Conservation (phyloP, 441 rosid genomes). For the Mallotus japonicus region DNA sequence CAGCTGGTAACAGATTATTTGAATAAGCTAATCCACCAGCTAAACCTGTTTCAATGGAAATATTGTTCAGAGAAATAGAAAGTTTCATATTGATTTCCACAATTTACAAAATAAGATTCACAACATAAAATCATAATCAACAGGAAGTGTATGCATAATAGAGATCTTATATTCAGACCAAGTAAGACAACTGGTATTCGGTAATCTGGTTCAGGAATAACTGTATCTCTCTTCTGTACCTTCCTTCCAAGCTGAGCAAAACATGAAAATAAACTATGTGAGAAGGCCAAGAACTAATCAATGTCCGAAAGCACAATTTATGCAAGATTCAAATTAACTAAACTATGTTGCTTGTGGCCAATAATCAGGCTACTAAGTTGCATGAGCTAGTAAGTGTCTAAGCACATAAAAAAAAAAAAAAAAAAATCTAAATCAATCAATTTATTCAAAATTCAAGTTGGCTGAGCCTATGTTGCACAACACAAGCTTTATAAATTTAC, state of each 20-base stretch:
- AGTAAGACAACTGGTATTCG: slow-evolving; percentile 57
- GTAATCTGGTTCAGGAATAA: slow-evolving; percentile 70
- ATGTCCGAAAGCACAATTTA: background rate
- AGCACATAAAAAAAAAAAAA: background rate
- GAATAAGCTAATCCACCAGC: slow-evolving; percentile 65
- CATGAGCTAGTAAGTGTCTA: no score
- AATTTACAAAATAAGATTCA: background rate
- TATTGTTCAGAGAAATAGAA: background rate
- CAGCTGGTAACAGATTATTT: slow-evolving; percentile 63
- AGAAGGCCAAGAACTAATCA: slow-evolving; percentile 11
- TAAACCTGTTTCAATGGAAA: slow-evolving; percentile 43
- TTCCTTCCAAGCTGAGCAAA: slow-evolving; percentile 58
- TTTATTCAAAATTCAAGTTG: background rate
- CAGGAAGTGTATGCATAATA: background rate
- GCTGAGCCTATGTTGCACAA: no score
- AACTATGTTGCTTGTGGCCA: no score
- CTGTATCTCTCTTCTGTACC: slow-evolving; percentile 50
- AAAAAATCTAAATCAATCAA: background rate
- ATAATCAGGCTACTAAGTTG: no score
- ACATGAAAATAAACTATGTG: slow-evolving; percentile 14
- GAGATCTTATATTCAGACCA: slow-evolving; percentile 34
- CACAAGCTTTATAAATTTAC: background rate
- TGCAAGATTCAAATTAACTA: no score
- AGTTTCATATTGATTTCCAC: no score
- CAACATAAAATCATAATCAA: background rate